Base-by-base conservation (phyloP, 495 filamentous ascomycete genomes). In the Tuber aestivum region DNA sequence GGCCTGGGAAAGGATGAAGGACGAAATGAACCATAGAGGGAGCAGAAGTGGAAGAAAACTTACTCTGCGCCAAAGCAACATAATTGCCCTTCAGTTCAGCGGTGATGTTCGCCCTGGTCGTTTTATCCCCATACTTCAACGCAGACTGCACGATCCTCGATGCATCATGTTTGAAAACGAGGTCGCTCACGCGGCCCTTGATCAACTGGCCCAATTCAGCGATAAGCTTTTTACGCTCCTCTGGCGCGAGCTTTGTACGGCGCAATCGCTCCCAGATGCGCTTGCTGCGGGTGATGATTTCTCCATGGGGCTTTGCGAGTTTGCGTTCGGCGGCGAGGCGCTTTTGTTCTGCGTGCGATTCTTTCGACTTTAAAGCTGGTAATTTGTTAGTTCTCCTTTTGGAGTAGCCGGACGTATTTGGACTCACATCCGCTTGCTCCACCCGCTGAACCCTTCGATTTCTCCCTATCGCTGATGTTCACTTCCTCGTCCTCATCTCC, bases 151-250 rank as follows among this genome's bases (percentile, higher is more conserved):
- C 90, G 69, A 97, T 93, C 72, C 96, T 89, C 38, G 97, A 95
- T 16, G 94, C 92, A 82, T 99, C 96, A 84, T 99, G 96, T 87
- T 98, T 99, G 86, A 99, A 92, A 38, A 97, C 95, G 77, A 97
- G 97, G 70, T 97, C 96, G 82, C 93, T 93, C 80, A 98, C 91
- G 27, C 91, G 88, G 35, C 94, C 94, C 9, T 92, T 96, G 81
- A 97, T 92, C 79, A 98, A 94, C 71, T 90, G 89, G 83, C 94
- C 97, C 9, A 98, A 87, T 86, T 98, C 94, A 37, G 89, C 89
- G 44, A 98, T 91, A 32, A 98, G 88, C 83, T 90, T 88, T 83
- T 95, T 92, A 72, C 96, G 87, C 84, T 98, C 93, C 61, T 94
- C 92, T 74, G 88, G 87, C 27, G 93, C 91, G 1, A 97, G 92